A percentile compares a stretch with the other conserved stretches of the same genome.
Conservation (phyloP, 2,329 filamentous ascomycete genomes). For the Venturia oleaginea region DNA sequence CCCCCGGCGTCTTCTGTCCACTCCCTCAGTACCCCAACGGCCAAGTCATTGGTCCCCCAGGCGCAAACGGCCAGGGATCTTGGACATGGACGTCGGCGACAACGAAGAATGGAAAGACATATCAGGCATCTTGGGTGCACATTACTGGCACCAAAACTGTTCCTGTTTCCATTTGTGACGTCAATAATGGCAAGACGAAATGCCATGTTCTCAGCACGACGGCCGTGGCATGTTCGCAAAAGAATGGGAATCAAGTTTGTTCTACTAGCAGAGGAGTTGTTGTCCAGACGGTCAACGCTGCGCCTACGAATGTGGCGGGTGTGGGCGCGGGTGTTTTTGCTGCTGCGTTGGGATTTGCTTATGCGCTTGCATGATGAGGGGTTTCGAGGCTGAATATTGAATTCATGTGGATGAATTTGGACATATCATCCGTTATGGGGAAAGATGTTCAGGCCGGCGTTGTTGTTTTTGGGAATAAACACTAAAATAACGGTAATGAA, state of each 20-base stretch:
- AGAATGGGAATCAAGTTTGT: slow-evolving; percentile 1
- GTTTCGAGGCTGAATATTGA: neutral
- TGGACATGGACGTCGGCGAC: slow-evolving; percentile 1
- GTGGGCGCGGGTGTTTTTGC: slow-evolving; percentile 1
- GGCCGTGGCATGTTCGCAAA: neutral
- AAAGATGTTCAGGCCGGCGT: too few relatives aligned
- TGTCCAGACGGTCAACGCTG: slow-evolving; percentile 6
- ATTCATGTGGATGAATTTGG: neutral
- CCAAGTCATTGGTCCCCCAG: neutral
- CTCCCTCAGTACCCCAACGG: neutral
- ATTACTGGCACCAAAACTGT: slow-evolving; percentile 6
- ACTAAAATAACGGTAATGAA: too few relatives aligned
- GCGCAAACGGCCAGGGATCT: neutral
- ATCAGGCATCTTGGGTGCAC: neutral
- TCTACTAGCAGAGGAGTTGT: slow-evolving; percentile 1
- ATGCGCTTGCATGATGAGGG: neutral
- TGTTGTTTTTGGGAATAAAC: too few relatives aligned
- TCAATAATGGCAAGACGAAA: slow-evolving; percentile 1
- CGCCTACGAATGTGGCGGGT: slow-evolving; percentile 1
- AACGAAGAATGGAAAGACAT: slow-evolving; percentile 2
- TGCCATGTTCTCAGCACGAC: slow-evolving; percentile 2
- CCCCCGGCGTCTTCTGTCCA: neutral
- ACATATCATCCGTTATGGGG: too few relatives aligned
- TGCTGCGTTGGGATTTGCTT: slow-evolving; percentile 2
- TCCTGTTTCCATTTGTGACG: neutral